Percentiles rank a stretch among this genome's conserved stretches.
phyloP scores from a whole-genome alignment of 2,329 filamentous ascomycete species.

The Neonectria hederae region DNA sequence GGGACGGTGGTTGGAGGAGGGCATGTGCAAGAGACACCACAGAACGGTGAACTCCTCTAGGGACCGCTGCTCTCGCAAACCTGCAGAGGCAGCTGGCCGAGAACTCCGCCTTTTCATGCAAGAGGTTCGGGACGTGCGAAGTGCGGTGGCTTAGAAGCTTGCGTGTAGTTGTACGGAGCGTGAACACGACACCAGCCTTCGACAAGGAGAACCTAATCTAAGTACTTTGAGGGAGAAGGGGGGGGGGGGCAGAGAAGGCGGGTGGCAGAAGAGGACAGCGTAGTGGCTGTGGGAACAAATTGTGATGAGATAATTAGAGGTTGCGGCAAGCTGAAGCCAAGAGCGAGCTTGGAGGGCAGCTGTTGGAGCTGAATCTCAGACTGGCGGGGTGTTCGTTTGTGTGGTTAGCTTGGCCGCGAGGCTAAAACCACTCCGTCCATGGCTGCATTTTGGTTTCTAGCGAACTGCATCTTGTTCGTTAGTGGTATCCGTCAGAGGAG shows the following conservation, averaged over 20 bases:
- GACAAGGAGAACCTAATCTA: neutral
- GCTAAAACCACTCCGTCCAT: neutral
- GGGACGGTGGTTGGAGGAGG: neutral
- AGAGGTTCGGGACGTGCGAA: neutral
- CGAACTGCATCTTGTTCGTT: slow-evolving; percentile 6
- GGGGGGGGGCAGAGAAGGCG: neutral
- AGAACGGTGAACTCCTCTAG: neutral
- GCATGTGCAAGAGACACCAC: neutral
- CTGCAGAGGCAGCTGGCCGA: neutral
- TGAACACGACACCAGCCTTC: neutral
- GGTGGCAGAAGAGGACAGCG: neutral
- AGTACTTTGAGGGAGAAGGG: no score
- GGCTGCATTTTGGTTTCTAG: slow-evolving; percentile 5
- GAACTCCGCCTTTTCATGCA: slow-evolving; percentile 1
- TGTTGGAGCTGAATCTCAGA: slow-evolving; percentile 14
- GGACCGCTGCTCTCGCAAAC: neutral
- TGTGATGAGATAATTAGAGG: neutral
- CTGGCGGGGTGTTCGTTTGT: neutral
- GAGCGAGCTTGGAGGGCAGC: neutral
- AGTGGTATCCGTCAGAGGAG: neutral
- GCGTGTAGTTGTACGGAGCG: neutral
- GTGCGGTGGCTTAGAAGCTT: neutral
- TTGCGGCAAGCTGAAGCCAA: slow-evolving; percentile 3
- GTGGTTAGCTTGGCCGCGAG: slow-evolving; percentile 9
- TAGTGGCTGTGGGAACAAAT: neutral